Base-by-base conservation (phyloP, 805 yeast genomes). In the Cyberlindnera xishuangbannaensis region DNA sequence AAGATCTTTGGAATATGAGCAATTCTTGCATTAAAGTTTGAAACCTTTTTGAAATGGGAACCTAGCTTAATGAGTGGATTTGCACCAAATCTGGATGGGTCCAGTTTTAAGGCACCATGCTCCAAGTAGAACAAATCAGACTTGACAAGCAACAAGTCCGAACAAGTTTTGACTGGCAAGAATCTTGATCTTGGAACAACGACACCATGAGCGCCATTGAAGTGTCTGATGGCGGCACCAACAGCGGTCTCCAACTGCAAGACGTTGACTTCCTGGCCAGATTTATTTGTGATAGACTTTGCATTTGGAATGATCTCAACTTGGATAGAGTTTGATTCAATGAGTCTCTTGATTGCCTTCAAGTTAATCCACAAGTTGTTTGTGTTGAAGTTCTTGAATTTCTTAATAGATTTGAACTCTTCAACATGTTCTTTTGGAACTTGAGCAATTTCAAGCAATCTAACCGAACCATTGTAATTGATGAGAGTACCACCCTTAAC, bases 401-500 rank as follows among this genome's bases (percentile, higher is more conserved):
- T 92, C 69, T 94, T 92, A 67, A 92, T 92, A 39, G 94, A 83
- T 67, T 92, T 90, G 73, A 90, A 90, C 58, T 90, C 98, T 69
- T 92, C 97, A 42, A 86, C 90, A 59, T 90, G 97, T 61, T 87
- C 97, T 64, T 88, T 88, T 60, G 97, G 97, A 43, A 90, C 98
- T 70, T 90, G 98, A 26, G 96, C 96, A 51, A 92, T 90, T 65
- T 92, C 97, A 53, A 92, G 75, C 56, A 92, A 74, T 64, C 96
- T 78, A 40, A 92, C 95, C 56, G 82, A 78, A 44, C 97, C 97
- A 49, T 86, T 90, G 63, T 92, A 92, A 64, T 86, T 86, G 61
- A 92, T 88, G 62, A 92, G 76, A 47, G 97, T 92, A 70, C 97
- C 98, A 70, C 98, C 98, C 67, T 92, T 92, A 56, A 92, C 98